Evolutionary conservation across 192 early-diverging fungal genomes (phyloP), one percentile per base, ranked within the genome.

Genomic region (Entomortierella lignicola): DNA sequence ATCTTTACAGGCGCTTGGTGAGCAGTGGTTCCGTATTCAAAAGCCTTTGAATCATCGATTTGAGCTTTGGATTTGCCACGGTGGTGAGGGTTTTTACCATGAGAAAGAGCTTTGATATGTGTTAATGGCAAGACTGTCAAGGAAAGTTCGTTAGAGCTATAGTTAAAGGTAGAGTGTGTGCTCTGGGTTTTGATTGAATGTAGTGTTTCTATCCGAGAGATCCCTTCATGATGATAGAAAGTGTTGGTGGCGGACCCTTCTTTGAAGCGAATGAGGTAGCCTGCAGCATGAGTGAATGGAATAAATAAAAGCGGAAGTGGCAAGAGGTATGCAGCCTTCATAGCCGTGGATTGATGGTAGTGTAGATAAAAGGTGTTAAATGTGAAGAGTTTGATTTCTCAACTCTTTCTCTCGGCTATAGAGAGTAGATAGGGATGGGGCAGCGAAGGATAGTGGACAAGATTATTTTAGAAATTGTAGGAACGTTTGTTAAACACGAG

Each of bases 191-290:
- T 25, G 26, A 42, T 13, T 13, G 41, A 39, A 27, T 65, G 56
- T 17, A 62, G n/a, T 7, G 59, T 37, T 23, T 75, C 52, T 25
- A 79, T 54, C 17, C 74, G 54, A 11, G 74, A 79, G 62, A 69
- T 12, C 1, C 58, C 68, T 11, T 57, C 4, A 5, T 29, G 50
- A 15, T 18, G 31, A 10, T 17, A 31, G 18, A 21, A 11, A 29
- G 31, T 48, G 0, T 43, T 25, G 4, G 47, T 8, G 4, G n/a
- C n/a, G n/a, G n/a, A n/a, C n/a, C 74, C 67, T 21, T 79, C 74
- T 39, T 69, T 69, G 56, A 79, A 79, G 37, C 67, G 74, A 48
- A 79, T 55, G 20, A 79, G 67, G 48, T 70, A 79, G 31, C 69
- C 74, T 31, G 67, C 67, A 5, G 74, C 74, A 15, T 79, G 54